Evolutionary conservation across 495 filamentous ascomycete species (phyloP).

Genomic region (Penicillium bialowiezense): DNA sequence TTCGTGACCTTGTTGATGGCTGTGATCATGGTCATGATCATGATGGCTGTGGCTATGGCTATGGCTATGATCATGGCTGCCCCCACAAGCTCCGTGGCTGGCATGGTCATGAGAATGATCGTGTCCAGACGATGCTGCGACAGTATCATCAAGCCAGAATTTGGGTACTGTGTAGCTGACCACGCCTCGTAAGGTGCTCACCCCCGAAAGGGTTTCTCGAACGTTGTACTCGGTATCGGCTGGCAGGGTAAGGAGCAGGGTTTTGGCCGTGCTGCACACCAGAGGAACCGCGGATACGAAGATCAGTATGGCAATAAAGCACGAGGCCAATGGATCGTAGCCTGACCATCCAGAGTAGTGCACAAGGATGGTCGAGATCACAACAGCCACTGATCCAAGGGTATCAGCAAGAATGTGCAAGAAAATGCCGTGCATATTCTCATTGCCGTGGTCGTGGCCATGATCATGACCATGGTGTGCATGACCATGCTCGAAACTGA

Average conservation of each 20-base stretch:
- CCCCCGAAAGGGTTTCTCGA: conserved; percentile 77
- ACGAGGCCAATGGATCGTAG: conserved; percentile 95
- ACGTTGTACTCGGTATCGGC: conserved; percentile 85
- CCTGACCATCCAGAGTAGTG: conserved; percentile 84
- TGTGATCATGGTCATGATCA: conserved; percentile 16
- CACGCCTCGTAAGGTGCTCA: conserved; percentile 80
- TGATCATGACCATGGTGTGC: conserved; percentile 58
- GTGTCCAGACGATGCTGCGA: conserved; percentile 22
- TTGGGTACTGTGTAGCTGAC: conserved; percentile 81
- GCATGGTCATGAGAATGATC: conserved; percentile 27
- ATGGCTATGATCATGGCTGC: conserved; percentile 25
- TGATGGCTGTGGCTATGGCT: conserved; percentile 26
- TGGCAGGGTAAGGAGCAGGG: conserved; percentile 79
- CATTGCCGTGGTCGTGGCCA: conserved; percentile 80
- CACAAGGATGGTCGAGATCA: conserved; percentile 84
- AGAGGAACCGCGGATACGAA: conserved; percentile 84
- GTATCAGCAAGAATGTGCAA: conserved; percentile 95
- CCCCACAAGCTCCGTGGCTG: conserved; percentile 18
- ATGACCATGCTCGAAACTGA: conserved; percentile 74
- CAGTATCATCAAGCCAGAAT: conserved; percentile 88
- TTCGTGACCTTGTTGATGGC: conserved; percentile 11
- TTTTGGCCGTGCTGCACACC: conserved; percentile 77
- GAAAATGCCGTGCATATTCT: conserved; percentile 99
- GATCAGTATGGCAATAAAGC: conserved; percentile 90
- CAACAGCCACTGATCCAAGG: conserved; percentile 89